Conservation (phyloP, 129 eudicot genomes). For the Pulicaria dysenterica region DNA sequence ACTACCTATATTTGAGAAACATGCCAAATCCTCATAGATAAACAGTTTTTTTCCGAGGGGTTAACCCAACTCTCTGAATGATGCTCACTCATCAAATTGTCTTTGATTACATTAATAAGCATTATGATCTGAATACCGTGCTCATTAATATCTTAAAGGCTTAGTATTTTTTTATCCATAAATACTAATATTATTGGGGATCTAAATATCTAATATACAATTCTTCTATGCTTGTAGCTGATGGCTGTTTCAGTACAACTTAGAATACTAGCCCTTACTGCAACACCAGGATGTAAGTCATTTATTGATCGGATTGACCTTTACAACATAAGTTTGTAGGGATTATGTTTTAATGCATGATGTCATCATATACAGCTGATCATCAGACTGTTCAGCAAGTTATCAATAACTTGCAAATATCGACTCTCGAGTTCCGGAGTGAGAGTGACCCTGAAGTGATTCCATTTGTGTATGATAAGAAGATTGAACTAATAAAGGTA, state of each 20-base stretch:
- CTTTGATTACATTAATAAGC: too few species aligned
- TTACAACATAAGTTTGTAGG: conserved; percentile 9
- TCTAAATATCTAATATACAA: neutral
- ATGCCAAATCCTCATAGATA: too few species aligned
- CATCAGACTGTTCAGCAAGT: conserved; percentile 63
- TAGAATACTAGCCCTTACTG: conserved; percentile 83
- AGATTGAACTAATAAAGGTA: conserved; percentile 80
- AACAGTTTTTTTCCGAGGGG: too few species aligned
- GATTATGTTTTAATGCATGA: conserved; percentile 17
- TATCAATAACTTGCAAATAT: conserved; percentile 82
- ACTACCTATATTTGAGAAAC: too few species aligned
- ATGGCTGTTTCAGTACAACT: conserved; percentile 71
- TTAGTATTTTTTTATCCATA: too few species aligned
- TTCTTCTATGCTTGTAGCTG: conserved; percentile 47
- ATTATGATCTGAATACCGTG: too few species aligned
- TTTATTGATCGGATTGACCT: conserved; percentile 6
- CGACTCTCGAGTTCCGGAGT: conserved; percentile 77
- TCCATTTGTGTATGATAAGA: conserved; percentile 65
- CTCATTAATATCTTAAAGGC: too few species aligned
- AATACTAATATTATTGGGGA: too few species aligned
- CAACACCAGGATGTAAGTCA: conserved; percentile 95
- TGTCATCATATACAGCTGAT: conserved; percentile 49
- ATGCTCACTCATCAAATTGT: too few species aligned
- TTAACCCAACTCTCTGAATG: too few species aligned
- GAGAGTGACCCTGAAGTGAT: conserved; percentile 82